Percentiles rank a stretch among this genome's conserved stretches.
Conservation (phyloP, 768 basidiomycete genomes). For the Podaxis sp. region DNA sequence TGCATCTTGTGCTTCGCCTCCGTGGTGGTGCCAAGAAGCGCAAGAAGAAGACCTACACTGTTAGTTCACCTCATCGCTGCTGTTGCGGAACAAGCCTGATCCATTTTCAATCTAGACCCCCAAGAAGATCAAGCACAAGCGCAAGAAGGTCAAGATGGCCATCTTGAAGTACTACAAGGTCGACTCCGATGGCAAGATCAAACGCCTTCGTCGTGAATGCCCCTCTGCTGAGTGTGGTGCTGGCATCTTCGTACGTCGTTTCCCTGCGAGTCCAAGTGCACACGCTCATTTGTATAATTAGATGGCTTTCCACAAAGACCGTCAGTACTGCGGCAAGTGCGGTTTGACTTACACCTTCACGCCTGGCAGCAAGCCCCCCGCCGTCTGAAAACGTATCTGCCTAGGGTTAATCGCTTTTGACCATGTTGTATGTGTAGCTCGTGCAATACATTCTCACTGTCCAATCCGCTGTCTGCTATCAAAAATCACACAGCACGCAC, state of each 20-base stretch:
- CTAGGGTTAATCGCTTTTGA: neutral
- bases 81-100: slow-evolving; percentile 1
- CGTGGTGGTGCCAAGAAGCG: slow-evolving; percentile 99
- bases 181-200: slow-evolving; percentile 99
- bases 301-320: slow-evolving; percentile 99
- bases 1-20: slow-evolving; percentile 95
- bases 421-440: slow-evolving; percentile 2
- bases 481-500: neutral
- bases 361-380: slow-evolving; percentile 78
- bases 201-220: slow-evolving; percentile 98
- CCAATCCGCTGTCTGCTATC: neutral
- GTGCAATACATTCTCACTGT: slow-evolving; percentile 1
- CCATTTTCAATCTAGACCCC: slow-evolving; percentile 59
- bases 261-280: neutral
- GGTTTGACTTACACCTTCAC: slow-evolving; percentile 85
- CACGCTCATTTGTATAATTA: slow-evolving; percentile 33
- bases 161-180: slow-evolving; percentile 99
- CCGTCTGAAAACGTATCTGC: slow-evolving; percentile 42
- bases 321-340: slow-evolving; percentile 98
- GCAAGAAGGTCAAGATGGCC: slow-evolving; percentile 99
- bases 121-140: slow-evolving; percentile 99
- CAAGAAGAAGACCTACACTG: slow-evolving; percentile 99
- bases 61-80: slow-evolving; percentile 34
- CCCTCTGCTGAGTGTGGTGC: slow-evolving; percentile 81
- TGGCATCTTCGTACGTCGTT: slow-evolving; percentile 72